These are phyloP conservation scores for Ophiostoma quercus DNA, from an alignment of 2,329 filamentous ascomycete species.

Conservation along the genomic window DNA sequence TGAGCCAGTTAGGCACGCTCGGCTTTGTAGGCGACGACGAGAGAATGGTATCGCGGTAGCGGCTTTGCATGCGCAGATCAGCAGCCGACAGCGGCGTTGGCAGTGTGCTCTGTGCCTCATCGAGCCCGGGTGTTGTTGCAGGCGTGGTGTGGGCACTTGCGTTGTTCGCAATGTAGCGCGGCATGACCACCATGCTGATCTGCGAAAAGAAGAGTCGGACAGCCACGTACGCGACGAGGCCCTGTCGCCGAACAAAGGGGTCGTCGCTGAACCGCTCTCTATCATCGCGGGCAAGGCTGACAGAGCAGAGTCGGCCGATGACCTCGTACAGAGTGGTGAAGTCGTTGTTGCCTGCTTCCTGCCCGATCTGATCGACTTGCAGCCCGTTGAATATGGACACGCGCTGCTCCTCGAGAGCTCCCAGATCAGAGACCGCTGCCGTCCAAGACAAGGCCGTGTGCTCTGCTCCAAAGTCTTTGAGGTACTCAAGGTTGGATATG, in stretches of 20 bases:
- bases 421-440: conserved; percentile 16
- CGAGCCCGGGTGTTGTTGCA: not conserved
- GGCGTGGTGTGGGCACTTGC: not conserved
- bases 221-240: conserved; percentile 24
- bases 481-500: conserved; percentile 17
- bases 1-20: conserved; percentile 11
- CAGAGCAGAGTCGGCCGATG: conserved; percentile 22
- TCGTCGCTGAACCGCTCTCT: not conserved
- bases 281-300: not conserved
- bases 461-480: conserved; percentile 18
- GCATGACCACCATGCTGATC: conserved; percentile 26
- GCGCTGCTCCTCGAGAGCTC: not conserved
- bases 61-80: not conserved
- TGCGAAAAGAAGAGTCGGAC: conserved; percentile 26
- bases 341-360: not conserved
- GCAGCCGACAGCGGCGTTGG: conserved; percentile 2
- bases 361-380: not conserved
- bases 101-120: conserved; percentile 15
- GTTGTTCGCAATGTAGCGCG: conserved; percentile 9
- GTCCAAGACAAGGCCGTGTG: conserved; percentile 23
- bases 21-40: conserved; percentile 22
- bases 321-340: conserved; percentile 21
- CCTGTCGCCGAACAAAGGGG: conserved; percentile 13
- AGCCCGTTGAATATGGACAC: conserved; percentile 21
- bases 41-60: conserved; percentile 7